These are phyloP conservation scores for Aristolochia californica DNA, from an alignment of 164 flowering plant species.

Conservation along the genomic window DNA sequence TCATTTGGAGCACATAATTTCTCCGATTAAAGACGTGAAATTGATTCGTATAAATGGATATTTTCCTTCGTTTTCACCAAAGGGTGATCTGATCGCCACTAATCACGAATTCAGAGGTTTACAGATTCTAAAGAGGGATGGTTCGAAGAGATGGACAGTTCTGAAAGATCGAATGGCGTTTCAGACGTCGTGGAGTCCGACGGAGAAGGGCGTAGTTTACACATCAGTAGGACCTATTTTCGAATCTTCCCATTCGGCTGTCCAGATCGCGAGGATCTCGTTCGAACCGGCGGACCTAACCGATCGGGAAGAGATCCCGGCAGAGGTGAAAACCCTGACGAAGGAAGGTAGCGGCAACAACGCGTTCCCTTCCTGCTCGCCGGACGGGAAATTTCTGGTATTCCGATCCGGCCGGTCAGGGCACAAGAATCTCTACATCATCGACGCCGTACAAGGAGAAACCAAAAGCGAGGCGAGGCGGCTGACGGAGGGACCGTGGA, in stretches of 20 bases:
- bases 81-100: conserved; percentile 56
- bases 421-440: conserved; percentile 66
- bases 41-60: conserved; percentile 31
- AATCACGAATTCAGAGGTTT: conserved; percentile 49
- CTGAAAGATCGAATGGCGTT: conserved; percentile 37
- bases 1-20: neutral
- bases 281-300: conserved; percentile 3
- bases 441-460: conserved; percentile 50
- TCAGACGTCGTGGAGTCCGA: conserved; percentile 71
- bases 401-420: conserved; percentile 78
- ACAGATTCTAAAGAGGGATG: conserved; percentile 59
- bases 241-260: conserved; percentile 39
- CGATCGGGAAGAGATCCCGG: conserved; percentile 8
- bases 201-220: conserved; percentile 57
- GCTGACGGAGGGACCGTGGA: conserved; percentile 74
- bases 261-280: conserved; percentile 57
- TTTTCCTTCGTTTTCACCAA: conserved; percentile 73
- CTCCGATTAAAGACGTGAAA: conserved; percentile 21
- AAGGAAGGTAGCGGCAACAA: conserved; percentile 47
- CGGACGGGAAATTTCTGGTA: conserved; percentile 69
- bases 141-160: conserved; percentile 35
- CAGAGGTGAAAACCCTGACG: neutral
- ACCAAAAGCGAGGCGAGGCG: conserved; percentile 30
- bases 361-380: conserved; percentile 78
- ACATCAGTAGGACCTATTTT: conserved; percentile 52